Base-by-base conservation (phyloP, 306 rosid species). In the Cucumis melo region DNA sequence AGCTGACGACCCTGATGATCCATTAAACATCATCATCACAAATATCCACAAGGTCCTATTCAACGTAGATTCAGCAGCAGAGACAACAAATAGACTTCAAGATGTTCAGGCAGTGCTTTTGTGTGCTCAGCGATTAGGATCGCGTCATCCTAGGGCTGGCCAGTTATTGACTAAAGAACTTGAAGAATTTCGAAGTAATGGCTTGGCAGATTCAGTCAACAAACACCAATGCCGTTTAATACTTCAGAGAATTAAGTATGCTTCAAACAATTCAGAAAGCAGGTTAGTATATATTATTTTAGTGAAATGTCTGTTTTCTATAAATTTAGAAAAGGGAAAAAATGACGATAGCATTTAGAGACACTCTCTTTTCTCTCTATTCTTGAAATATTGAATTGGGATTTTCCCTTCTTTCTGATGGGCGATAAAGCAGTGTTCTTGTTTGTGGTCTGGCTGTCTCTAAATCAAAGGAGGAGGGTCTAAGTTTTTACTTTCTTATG, bases 1-100 rank as follows among this genome's bases (percentile, higher is more conserved):
- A 74, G 97, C 99, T 65, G 99, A 94, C 20, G 99, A 94, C 79
- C 99, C 99, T n/a, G 93, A 84, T 76, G 99, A 94, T 76, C 89
- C 98, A 50, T 91, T 94, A 72, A 94, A 94, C 82, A 91, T 92
- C 77, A 90, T 92, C 78, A 20, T 94, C 59, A 81, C 92, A 79
- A 90, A 94, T 73, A 86, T 94, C 77, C 96, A 63, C 79, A 94
- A 90, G 90, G 96, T 94, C 83, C 85, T 94, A 74, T 90, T 89
- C 85, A 90, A 88, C 82, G 12, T 89, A 64, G 92, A 92, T 86
- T 78, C 97, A 39, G 80, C 89, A 75, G 86, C 96, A 27, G 99
- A 92, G 80, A 84, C 95, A 71, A 88, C 99, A 73, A 94, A 90
- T 85, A 90, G 96, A 88, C 90, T 94, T 82, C 92, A 86, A 84